Evolutionary conservation across 129 eudicot species (phyloP).

Genomic region (Flaveria brownii): DNA sequence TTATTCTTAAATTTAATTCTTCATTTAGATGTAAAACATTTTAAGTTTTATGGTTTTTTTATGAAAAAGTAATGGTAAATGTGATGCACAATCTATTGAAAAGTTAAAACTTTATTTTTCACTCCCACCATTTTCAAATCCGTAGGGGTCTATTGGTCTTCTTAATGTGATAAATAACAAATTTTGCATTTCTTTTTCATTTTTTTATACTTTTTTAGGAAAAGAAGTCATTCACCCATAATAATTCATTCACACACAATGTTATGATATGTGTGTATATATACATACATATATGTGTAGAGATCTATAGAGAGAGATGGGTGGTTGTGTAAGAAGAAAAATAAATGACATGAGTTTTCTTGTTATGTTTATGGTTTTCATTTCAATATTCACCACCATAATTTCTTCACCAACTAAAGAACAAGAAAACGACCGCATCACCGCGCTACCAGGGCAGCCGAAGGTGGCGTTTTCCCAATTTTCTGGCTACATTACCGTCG

Average conservation of each 20-base stretch:
- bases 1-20: neutral
- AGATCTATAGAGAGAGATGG: constrained; percentile 19
- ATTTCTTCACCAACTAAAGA: constrained; percentile 32
- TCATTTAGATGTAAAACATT: neutral
- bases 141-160: neutral
- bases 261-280: neutral
- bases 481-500: constrained; percentile 83
- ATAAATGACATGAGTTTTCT: constrained; percentile 10
- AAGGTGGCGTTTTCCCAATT: constrained; percentile 68
- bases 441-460: constrained; percentile 79
- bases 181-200: neutral
- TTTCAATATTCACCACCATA: constrained; percentile 25
- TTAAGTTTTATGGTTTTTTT: too few species aligned
- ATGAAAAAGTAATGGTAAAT: neutral
- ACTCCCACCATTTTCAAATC: neutral
- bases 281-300: neutral
- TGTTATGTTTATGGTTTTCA: constrained; percentile 23
- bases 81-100: neutral
- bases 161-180: neutral
- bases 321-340: constrained; percentile 25
- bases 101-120: neutral
- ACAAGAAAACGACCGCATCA: constrained; percentile 65
- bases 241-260: neutral
- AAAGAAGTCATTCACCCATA: neutral
- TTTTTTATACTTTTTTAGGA: neutral